Evolutionary conservation across 768 basidiomycete species (phyloP).

Genomic region (Hortiboletus campestris): DNA sequence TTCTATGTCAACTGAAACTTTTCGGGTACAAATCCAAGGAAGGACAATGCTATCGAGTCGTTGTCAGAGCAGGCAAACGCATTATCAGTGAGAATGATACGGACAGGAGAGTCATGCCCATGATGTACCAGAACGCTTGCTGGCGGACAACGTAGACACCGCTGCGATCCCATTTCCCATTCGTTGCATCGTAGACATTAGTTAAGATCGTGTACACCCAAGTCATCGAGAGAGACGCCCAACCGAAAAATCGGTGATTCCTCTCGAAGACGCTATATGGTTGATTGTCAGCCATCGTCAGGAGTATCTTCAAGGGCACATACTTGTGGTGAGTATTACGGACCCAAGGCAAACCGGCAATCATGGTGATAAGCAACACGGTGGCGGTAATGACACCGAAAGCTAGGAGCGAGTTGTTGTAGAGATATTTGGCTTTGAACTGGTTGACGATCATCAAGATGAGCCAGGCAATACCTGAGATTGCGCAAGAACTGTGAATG

Average conservation of each 20-base stretch:
- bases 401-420: conserved; percentile 55
- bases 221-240: conserved; percentile 56
- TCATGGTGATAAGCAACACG: conserved; percentile 54
- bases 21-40: conserved; percentile 74
- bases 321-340: conserved; percentile 81
- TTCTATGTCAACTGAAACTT: conserved; percentile 73
- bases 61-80: background rate
- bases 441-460: conserved; percentile 59
- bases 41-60: conserved; percentile 51
- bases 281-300: background rate
- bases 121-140: conserved; percentile 76
- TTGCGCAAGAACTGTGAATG: conserved; percentile 76
- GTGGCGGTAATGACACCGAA: conserved; percentile 61
- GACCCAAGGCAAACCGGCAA: conserved; percentile 76
- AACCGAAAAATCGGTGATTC: conserved; percentile 77
- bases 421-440: conserved; percentile 47
- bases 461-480: conserved; percentile 70
- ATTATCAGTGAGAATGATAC: conserved; percentile 22
- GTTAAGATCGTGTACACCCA: conserved; percentile 69
- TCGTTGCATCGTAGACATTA: conserved; percentile 57
- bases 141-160: conserved; percentile 56
- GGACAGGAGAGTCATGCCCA: conserved; percentile 73
- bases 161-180: conserved; percentile 55
- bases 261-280: conserved; percentile 67
- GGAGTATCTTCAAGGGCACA: conserved; percentile 19